Base-by-base conservation (phyloP, 2,329 filamentous ascomycete genomes). In the Fusarium begoniae region DNA sequence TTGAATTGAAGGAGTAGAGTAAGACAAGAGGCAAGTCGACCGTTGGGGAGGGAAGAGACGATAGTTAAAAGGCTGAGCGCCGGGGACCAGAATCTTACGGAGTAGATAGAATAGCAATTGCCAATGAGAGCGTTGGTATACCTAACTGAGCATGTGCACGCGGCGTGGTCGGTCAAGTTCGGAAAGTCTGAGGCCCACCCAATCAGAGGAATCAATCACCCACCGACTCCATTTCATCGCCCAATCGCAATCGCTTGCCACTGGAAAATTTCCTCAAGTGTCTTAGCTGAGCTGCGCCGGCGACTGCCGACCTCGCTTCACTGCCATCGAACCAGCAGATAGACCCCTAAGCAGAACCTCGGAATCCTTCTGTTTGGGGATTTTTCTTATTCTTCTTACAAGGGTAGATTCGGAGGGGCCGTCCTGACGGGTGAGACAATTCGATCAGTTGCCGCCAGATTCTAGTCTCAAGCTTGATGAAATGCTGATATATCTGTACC, bases 101-200 rank as follows among this genome's bases (percentile, higher is more conserved):
- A 32, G 12, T 30, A 15, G 38, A 61, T 56, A 51, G 24, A 65
- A 68, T 64, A 44, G 57, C 60, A 63, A 72, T 77, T 78, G 54
- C 75, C 75, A 77, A 77, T 77, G 68, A 74, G 74, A 69, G 54
- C 60, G 71, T 58, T 65, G 72, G 59, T 72, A 78, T 70, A 35
- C 32, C 32, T 35, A 75, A 76, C 61, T 61, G 60, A 47, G 50
- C 44, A 70, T 54, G 72, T 72, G 66, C 66, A 69, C 41, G 47
- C 70, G 55, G 45, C 51, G 69, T 69, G 44, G 58, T 78, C 77
- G 77, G 75, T 72, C 74, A 74, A 71, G 68, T 68, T 78, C 76
- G 76, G 76, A 64, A 78, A 74, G 65, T 53, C 50, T 40, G 66
- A 35, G 28, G 13, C 17, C 13, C 2, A 9, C 8, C 70, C 73